Conservation (phyloP, 2,329 filamentous ascomycete species). For the Chrysoporthe deuterocubensis region DNA sequence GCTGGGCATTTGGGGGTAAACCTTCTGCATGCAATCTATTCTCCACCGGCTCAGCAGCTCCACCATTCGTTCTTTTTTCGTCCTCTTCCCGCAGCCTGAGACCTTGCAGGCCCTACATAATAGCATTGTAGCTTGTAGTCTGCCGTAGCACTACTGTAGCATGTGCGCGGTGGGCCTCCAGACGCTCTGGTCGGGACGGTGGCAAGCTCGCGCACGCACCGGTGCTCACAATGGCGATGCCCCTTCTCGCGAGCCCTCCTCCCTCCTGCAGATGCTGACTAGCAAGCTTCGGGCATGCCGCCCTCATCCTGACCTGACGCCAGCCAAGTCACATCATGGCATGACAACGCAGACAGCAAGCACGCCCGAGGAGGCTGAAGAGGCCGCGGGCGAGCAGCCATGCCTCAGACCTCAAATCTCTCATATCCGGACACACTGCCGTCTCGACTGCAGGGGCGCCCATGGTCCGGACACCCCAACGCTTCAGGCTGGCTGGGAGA, state of each 20-base stretch:
- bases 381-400: background rate
- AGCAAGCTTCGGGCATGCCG: slow-evolving; percentile 2
- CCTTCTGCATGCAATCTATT: slow-evolving; percentile 6
- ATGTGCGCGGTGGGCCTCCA: background rate
- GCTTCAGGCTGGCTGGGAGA: slow-evolving; percentile 1
- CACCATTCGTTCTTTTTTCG: background rate
- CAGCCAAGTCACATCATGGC: background rate
- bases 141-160: background rate
- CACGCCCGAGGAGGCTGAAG: background rate
- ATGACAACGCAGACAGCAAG: slow-evolving; percentile 1
- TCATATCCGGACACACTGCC: background rate
- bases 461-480: background rate
- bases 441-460: background rate
- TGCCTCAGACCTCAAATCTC: background rate
- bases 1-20: no score
- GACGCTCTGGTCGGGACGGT: background rate
- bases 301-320: background rate
- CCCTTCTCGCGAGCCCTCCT: background rate
- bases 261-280: background rate
- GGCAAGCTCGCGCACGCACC: background rate
- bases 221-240: background rate
- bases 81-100: background rate
- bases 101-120: background rate
- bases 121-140: no score
- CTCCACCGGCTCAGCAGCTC: background rate